phyloP scores from a whole-genome alignment of 495 filamentous ascomycete species.

The Podospora anserina region DNA sequence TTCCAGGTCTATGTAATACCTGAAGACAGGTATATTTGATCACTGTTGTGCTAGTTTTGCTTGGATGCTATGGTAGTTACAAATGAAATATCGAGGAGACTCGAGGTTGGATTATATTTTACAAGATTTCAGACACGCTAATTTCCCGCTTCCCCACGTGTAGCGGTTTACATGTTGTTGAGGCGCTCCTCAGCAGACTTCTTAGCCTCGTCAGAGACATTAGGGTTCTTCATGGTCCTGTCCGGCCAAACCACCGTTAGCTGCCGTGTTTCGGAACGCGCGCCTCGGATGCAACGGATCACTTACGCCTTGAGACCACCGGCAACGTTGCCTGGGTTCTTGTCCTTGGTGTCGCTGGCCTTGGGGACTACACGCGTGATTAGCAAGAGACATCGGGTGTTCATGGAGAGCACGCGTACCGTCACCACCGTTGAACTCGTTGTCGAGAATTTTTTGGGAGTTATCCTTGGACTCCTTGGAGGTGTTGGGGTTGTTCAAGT shows the following conservation, averaged over 20 bases:
- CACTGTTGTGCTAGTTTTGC: neutral
- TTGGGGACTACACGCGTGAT: slow-evolving; percentile 24
- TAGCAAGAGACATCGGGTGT: neutral
- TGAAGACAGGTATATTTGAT: neutral
- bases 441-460: slow-evolving; percentile 40
- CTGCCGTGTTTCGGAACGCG: neutral
- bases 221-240: slow-evolving; percentile 44
- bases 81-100: neutral
- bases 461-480: slow-evolving; percentile 38
- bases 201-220: slow-evolving; percentile 43
- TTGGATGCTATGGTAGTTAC: neutral
- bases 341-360: slow-evolving; percentile 28
- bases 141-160: neutral
- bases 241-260: neutral
- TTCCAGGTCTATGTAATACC: neutral
- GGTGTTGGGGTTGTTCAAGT: slow-evolving; percentile 47
- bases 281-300: neutral
- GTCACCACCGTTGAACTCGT: slow-evolving; percentile 41
- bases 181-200: slow-evolving; percentile 42
- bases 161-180: slow-evolving; percentile 29
- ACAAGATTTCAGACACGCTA: neutral
- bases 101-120: neutral
- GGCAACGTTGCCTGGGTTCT: slow-evolving; percentile 44
- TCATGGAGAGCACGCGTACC: slow-evolving; percentile 10
- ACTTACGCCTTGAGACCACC: slow-evolving; percentile 46